Conservation (phyloP, 768 basidiomycete genomes). For the Podaxis sp. region DNA sequence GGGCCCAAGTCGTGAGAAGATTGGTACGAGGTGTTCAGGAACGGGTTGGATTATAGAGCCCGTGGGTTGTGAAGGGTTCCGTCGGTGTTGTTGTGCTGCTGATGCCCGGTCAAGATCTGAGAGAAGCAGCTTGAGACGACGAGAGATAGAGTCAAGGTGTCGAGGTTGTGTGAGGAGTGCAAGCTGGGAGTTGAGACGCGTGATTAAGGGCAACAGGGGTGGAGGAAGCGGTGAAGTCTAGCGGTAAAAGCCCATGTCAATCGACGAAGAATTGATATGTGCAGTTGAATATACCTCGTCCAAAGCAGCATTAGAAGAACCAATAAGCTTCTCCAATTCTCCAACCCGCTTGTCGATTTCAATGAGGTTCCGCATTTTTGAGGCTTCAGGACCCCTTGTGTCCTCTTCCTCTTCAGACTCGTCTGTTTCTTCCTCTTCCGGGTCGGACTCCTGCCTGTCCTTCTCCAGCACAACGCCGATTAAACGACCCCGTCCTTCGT, state of each 20-base stretch:
- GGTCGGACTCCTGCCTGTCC: constrained; percentile 21
- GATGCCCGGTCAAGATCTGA: constrained; percentile 89
- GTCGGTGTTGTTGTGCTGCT: constrained; percentile 47
- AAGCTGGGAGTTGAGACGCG: constrained; percentile 82
- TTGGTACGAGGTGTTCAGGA: constrained; percentile 64
- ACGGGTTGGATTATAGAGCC: constrained; percentile 27
- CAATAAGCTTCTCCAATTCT: constrained; percentile 79
- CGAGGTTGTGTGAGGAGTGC: constrained; percentile 91
- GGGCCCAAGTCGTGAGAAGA: constrained; percentile 69
- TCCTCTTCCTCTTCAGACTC: constrained; percentile 14
- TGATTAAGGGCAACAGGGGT: constrained; percentile 80
- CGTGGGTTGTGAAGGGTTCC: constrained; percentile 42
- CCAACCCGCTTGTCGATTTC: constrained; percentile 85
- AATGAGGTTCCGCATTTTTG: constrained; percentile 51
- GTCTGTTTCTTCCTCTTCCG: constrained; percentile 8
- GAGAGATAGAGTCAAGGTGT: constrained; percentile 93
- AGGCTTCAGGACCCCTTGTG: constrained; percentile 24
- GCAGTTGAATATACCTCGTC: constrained; percentile 66
- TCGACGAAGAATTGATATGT: background rate
- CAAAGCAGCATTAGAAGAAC: constrained; percentile 72
- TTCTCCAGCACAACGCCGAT: constrained; percentile 57
- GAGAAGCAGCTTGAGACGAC: constrained; percentile 87
- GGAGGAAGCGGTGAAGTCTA: constrained; percentile 74
- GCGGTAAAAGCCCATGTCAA: background rate
- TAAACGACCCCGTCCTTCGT: constrained; percentile 64